Base-by-base conservation (phyloP, 805 yeast genomes). In the Yamadazyma sp. region DNA sequence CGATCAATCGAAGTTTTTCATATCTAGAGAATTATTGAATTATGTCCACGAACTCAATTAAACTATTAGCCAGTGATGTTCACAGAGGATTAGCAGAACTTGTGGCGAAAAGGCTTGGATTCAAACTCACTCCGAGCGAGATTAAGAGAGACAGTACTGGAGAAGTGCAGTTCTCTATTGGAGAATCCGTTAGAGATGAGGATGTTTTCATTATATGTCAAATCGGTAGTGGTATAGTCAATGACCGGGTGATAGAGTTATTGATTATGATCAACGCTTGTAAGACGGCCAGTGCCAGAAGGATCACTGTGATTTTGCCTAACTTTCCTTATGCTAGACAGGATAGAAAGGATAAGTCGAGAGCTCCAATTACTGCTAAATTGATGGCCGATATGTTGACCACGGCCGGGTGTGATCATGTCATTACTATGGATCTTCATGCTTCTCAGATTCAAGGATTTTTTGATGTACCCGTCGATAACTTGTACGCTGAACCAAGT, bases 391-490 rank as follows among this genome's bases (percentile, higher is more conserved):
- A 91, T 56, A 70, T 91, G 73, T 70, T 91, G 35, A 86, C 88
- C 40, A 86, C 96, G 2, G 93, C 97, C 3, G 98, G 99, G 5
- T 90, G 96, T 63, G 77, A 87, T 57, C 97, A 93, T 63, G 91
- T 91, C 25, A 89, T 91, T 47, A 93, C 98, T 15, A 83, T 91
- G 95, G 99, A 91, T 61, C 70, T 91, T 48, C 99, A 91, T 58
- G 98, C 98, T 6, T 85, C 96, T 8, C 99, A 91, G 62, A 93
- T 93, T 52, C 98, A 93, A 69, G 99, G 99, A 2, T 91, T 91
- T 57, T 91, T 91, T 70, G 80, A 80, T 46, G 88, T 88, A 23
- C 98, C 99, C 2, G 98, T 91, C 18, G 98, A 91, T 65, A 93
- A 91, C 56, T 71, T 91, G 45, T 91, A 90, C 53, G 97, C 96